phyloP scores from a whole-genome alignment of 495 filamentous ascomycete species.

The Penicillium bovifimosum region DNA sequence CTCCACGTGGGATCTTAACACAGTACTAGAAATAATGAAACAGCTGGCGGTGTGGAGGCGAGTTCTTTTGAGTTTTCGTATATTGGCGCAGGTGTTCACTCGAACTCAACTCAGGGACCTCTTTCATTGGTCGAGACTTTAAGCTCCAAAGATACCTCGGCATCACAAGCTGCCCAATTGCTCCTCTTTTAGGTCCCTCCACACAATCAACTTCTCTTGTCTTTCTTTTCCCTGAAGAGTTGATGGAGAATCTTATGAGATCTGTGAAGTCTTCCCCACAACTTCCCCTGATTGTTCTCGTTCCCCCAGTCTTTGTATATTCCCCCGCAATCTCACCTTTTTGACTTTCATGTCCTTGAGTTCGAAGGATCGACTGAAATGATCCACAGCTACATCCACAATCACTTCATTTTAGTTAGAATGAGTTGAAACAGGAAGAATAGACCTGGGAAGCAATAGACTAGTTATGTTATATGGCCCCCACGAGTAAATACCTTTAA shows the following conservation, averaged over 20 bases:
- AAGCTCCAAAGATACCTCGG: conserved; percentile 12
- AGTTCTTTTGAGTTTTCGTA: no score
- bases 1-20: no score
- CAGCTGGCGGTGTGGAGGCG: no score
- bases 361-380: neutral
- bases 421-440: neutral
- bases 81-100: neutral
- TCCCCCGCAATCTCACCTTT: conserved; percentile 7
- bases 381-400: neutral
- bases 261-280: neutral
- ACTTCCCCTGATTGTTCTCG: neutral
- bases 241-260: neutral
- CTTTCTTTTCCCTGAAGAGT: neutral
- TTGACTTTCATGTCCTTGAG: neutral
- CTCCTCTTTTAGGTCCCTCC: neutral
- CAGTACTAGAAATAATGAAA: no score
- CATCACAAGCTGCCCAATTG: conserved; percentile 14
- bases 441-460: no score
- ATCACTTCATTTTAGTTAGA: neutral
- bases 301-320: neutral
- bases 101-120: neutral
- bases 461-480: no score
- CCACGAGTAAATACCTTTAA: no score
- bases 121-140: conserved; percentile 12
- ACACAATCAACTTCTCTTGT: no score